A percentile compares a stretch with the other conserved stretches of the same genome.
phyloP scores from a whole-genome alignment of 352 stramenopile species.

The Nothophytophthora sp. region DNA sequence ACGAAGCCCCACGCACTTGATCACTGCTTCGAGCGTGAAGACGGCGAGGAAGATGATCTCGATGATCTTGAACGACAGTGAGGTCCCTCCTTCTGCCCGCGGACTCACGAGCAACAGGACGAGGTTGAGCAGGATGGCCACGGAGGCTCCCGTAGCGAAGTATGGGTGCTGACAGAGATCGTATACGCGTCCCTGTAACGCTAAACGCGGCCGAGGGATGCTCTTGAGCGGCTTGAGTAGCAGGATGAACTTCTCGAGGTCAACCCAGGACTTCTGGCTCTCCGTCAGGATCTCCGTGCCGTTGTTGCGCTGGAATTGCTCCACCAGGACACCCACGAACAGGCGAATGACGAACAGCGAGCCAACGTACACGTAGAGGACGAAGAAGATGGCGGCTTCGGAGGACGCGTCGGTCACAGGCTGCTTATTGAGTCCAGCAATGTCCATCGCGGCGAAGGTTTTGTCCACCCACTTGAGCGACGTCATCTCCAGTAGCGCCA shows the following conservation, averaged over 20 bases:
- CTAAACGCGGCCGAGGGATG: slow-evolving; percentile 39
- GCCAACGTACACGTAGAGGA: slow-evolving; percentile 76
- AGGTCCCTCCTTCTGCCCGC: slow-evolving; percentile 17
- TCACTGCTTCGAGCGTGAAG: slow-evolving; percentile 53
- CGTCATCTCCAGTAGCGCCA: slow-evolving; percentile 78
- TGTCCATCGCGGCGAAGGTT: slow-evolving; percentile 75
- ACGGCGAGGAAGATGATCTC: slow-evolving; percentile 71
- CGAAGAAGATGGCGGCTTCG: slow-evolving; percentile 64
- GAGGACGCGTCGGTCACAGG: slow-evolving; percentile 48
- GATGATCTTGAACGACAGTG: slow-evolving; percentile 50
- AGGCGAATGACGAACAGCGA: slow-evolving; percentile 79
- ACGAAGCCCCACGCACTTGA: slow-evolving; percentile 62
- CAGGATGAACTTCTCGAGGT: slow-evolving; percentile 80
- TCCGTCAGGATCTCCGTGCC: slow-evolving; percentile 81
- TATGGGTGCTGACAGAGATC: slow-evolving; percentile 64
- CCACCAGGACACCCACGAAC: slow-evolving; percentile 79
- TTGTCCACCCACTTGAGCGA: slow-evolving; percentile 85
- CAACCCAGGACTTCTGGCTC: slow-evolving; percentile 78
- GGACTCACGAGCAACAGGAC: slow-evolving; percentile 68
- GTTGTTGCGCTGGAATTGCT: slow-evolving; percentile 86
- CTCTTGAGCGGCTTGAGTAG: slow-evolving; percentile 62
- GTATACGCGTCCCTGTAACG: slow-evolving; percentile 42
- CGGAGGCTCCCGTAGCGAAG: slow-evolving; percentile 50
- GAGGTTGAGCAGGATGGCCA: slow-evolving; percentile 75
- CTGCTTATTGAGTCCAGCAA: slow-evolving; percentile 45